Evolutionary conservation across 202 grass and related monocot genomes (phyloP), one percentile per base, ranked within the genome.

Genomic region (Elaeis oleifera): DNA sequence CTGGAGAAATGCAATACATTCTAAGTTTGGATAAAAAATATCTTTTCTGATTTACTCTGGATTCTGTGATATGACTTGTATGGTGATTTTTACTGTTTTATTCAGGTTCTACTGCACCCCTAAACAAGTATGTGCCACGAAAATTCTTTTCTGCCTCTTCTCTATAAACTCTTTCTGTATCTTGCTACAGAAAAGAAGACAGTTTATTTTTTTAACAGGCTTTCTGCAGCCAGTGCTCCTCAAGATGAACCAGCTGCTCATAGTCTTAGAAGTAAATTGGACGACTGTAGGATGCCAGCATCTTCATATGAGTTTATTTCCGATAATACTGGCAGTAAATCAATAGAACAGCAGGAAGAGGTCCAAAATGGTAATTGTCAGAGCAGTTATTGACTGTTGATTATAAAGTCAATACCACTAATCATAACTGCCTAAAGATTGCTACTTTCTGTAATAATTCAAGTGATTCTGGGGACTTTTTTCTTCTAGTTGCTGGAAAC

Each of bases 81-180:
- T 58, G 54, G 16, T 70, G 16, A 62, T 71, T 63, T 65, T 71
- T 44, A 58, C 8, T 44, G 36, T 83, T 56, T 62, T 49, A 24
- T 80, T 59, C 79, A 90, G 82, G 64, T 63, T 85, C 54, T 78
- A 74, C 32, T 74, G 70, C 79, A 65, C 76, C 36, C 48, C 36
- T 64, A 50, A 58, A 67, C 18, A 44, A 58, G 70, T 72, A 64
- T 22, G 55, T 44, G 25, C 36, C 36, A 13, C 62, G 71, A 67
- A 71, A 54, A 31, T 20, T 20, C 2, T 51, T 32, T 21, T n/a
- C n/a, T 63, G 27, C 2, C 18, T 63, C 48, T 63, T 62, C 4
- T 6, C 16, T 32, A 17, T 29, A 23, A 59, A 27, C 11, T 15
- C 20, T 50, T 24, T 51, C 22, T 63, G 54, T 8, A 13, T 28